Evolutionary conservation across 768 basidiomycete genomes (phyloP), one percentile per base, ranked within the genome.

Genomic region (Panaeolus cyanescens): DNA sequence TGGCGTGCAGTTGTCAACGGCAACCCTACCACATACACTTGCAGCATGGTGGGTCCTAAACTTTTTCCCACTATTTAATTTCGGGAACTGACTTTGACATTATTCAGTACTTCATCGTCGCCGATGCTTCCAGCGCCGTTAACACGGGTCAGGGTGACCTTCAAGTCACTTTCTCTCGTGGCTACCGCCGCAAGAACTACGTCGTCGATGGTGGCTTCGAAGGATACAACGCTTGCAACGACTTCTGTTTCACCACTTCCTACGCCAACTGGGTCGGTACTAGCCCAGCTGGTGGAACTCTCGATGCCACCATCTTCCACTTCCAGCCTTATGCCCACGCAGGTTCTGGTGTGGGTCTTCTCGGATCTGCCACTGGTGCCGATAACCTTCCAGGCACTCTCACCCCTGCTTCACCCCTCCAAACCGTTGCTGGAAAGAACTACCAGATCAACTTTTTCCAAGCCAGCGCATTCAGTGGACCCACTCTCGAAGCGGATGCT

Each of bases 1-100:
- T 84, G 81, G 81, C 77, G 80, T 33, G 81, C 80, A 12, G 70
- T 83, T 31, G 79, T 82, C 0, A 67, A 78, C 59, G 80, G 79
- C 8, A 61, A 66, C n/a, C 80, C 82, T 0, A 82, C 79, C 2
- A 81, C 80, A 0, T 83, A 83, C 69, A 79, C 79, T 36, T 84
- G 81, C 72, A 77, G 78, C 63, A 77, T 83, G 75, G 82, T 82
- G 60, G 55, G 79, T 2, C 4, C 31, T 22, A 30, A 17, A 32
- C 6, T 1, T 32, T 17, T 25, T n/a, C 25, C 13, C 10, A 55
- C 10, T 10, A 17, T 32, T n/a, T n/a, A n/a, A 4, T 53, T 56
- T 20, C 34, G 22, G 30, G 20, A 5, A 34, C 6, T 32, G 30
- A 12, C 15, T 31, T 34, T 59, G 19, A 30, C 17, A 19, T 55